Evolutionary conservation across 768 basidiomycete genomes (phyloP), one percentile per base, ranked within the genome.

Genomic region (Boletus edulis): DNA sequence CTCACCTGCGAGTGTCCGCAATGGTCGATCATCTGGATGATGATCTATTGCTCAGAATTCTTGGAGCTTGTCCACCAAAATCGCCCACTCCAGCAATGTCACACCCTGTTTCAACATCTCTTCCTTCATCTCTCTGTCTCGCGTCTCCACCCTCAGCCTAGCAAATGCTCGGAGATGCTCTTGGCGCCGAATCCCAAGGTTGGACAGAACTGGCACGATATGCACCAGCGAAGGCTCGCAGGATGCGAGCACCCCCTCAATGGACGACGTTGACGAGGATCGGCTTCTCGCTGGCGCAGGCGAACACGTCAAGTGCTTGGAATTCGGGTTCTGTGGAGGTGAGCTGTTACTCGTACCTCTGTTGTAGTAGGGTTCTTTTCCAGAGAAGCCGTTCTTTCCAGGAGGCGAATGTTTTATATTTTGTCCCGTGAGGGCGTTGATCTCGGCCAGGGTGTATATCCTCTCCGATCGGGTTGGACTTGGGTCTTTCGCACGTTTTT

Each of bases 1-100:
- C 35, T 37, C 35, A 37, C 35, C 35, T 37, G 5, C 35, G 12
- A 14, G 34, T 14, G 34, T 14, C 12, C 34, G 34, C 34, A 24
- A 35, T 35, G 15, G 15, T 35, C 4, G 15, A 35, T 14, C 22
- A 24, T 24, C 22, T 24, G 22, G 22, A 24, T 24, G 9, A 35
- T 35, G 24, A 29, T 9, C 27, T 46, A n/a, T 5, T 27, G 6
- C 39, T 57, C 54, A 76, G 52, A 73, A 59, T 35, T 64, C 72
- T 57, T 79, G 81, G 57, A 88, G 66, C 63, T 74, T 81, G 68
- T 90, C 88, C 55, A 90, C 68, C 61, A 90, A 73, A 62, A 89
- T 86, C 22, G 88, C 88, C 88, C 88, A 90, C 62, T 90, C 88
- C 71, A 90, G 74, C 9, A 87, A 76, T 0, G 86, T 88, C 49